These are phyloP conservation scores for Maudiozyma saulgeensis DNA, from an alignment of 805 yeast species.

Conservation along the genomic window DNA sequence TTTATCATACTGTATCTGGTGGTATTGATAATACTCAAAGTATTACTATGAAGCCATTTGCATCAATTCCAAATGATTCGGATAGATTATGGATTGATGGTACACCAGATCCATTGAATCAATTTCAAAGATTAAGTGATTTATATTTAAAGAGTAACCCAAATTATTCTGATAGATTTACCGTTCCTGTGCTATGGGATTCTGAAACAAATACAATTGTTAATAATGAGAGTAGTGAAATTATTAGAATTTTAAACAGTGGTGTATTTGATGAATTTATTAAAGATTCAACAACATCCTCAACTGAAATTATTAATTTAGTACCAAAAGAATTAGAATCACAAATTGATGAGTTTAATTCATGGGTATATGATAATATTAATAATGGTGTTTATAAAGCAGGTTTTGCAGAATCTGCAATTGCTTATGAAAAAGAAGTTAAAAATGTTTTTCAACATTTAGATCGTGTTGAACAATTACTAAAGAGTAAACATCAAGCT, in stretches of 20 bases:
- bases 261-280: conserved; percentile 50
- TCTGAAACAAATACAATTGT: conserved; percentile 74
- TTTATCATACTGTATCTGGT: conserved; percentile 11
- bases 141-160: conserved; percentile 69
- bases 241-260: conserved; percentile 71
- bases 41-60: conserved; percentile 9
- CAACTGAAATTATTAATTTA: conserved; percentile 34
- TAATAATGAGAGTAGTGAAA: conserved; percentile 84
- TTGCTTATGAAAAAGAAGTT: conserved; percentile 69
- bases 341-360: conserved; percentile 67
- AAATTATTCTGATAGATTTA: conserved; percentile 69
- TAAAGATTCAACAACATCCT: background rate
- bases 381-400: conserved; percentile 93
- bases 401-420: conserved; percentile 81
- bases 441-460: conserved; percentile 53
- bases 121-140: conserved; percentile 52
- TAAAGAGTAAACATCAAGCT: conserved; percentile 36
- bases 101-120: conserved; percentile 53
- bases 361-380: conserved; percentile 74
- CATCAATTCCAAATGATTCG: conserved; percentile 13
- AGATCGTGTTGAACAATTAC: conserved; percentile 59
- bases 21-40: conserved; percentile 10
- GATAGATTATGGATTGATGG: conserved; percentile 25
- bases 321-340: conserved; percentile 48
- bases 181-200: conserved; percentile 94